These are phyloP conservation scores for Graphiopsis chlorocephala DNA, from an alignment of 2,329 filamentous ascomycete genomes.

Conservation along the genomic window DNA sequence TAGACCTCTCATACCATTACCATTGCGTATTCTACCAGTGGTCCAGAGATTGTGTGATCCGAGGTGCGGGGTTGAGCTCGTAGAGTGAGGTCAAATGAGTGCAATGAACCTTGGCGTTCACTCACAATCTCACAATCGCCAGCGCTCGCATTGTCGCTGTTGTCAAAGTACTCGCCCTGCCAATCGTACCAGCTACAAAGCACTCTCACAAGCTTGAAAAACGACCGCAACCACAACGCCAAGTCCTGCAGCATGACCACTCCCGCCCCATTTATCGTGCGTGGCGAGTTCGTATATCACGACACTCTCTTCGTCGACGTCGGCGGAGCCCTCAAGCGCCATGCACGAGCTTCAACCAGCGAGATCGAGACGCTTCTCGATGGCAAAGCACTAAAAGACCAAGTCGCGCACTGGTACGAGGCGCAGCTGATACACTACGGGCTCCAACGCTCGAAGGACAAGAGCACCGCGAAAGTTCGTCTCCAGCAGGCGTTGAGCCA, in stretches of 20 bases:
- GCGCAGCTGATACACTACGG: slow-evolving; percentile 64
- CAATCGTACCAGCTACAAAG: no score
- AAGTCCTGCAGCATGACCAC: slow-evolving; percentile 17
- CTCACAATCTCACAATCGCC: background rate
- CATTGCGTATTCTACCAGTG: no score
- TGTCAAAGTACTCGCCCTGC: background rate
- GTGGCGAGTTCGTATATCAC: slow-evolving; percentile 32
- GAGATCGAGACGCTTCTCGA: slow-evolving; percentile 27
- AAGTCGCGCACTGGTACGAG: slow-evolving; percentile 60
- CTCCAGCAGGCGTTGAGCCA: slow-evolving; percentile 56
- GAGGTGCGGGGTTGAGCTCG: background rate
- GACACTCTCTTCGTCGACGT: slow-evolving; percentile 30
- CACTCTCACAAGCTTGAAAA: no score
- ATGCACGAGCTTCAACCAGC: slow-evolving; percentile 27
- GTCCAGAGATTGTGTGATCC: background rate
- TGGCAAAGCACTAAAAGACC: slow-evolving; percentile 41
- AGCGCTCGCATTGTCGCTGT: background rate
- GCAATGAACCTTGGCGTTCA: background rate
- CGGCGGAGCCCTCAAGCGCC: slow-evolving; percentile 29
- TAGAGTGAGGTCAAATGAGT: background rate
- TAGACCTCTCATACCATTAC: no score
- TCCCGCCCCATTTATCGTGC: slow-evolving; percentile 21
- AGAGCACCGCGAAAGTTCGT: slow-evolving; percentile 58
- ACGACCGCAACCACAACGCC: no score
- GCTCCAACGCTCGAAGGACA: slow-evolving; percentile 55